These are phyloP conservation scores for Candida caryicola DNA, from an alignment of 805 yeast species.

Conservation along the genomic window DNA sequence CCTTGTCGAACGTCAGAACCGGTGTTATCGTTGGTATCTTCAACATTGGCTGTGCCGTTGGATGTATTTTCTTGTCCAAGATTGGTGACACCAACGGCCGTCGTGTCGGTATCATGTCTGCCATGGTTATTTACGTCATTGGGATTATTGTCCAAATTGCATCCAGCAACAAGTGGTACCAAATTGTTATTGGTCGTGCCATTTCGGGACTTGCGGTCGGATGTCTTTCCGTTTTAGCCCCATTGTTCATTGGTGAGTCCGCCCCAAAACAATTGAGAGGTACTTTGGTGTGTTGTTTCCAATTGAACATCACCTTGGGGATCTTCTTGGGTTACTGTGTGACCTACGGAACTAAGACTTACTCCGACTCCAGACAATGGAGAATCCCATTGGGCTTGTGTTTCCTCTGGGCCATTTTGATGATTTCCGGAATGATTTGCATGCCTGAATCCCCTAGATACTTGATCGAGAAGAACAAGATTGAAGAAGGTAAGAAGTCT, in stretches of 20 bases:
- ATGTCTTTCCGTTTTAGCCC: conserved; percentile 65
- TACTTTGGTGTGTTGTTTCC: conserved; percentile 66
- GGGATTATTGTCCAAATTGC: conserved; percentile 64
- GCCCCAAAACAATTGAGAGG: conserved; percentile 73
- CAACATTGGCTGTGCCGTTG: conserved; percentile 71
- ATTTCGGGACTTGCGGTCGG: conserved; percentile 75
- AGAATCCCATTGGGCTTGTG: conserved; percentile 60
- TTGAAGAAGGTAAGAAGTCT: conserved; percentile 54
- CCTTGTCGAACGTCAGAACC: conserved; percentile 45
- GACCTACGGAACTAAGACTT: conserved; percentile 59
- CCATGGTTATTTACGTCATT: conserved; percentile 55
- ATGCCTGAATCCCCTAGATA: conserved; percentile 74
- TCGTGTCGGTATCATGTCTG: conserved; percentile 51
- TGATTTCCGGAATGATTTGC: conserved; percentile 49
- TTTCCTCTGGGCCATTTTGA: conserved; percentile 45
- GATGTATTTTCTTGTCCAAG: conserved; percentile 59
- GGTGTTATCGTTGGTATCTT: conserved; percentile 57
- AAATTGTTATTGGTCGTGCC: conserved; percentile 60
- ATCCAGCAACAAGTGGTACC: conserved; percentile 55
- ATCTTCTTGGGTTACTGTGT: conserved; percentile 69
- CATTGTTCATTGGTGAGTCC: conserved; percentile 63
- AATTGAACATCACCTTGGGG: conserved; percentile 68
- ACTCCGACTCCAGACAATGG: conserved; percentile 57
- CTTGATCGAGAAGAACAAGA: conserved; percentile 48
- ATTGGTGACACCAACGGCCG: conserved; percentile 61